Evolutionary conservation across 73 alveolate genomes (phyloP).

Genomic region (Paramecium octaurelia): DNA sequence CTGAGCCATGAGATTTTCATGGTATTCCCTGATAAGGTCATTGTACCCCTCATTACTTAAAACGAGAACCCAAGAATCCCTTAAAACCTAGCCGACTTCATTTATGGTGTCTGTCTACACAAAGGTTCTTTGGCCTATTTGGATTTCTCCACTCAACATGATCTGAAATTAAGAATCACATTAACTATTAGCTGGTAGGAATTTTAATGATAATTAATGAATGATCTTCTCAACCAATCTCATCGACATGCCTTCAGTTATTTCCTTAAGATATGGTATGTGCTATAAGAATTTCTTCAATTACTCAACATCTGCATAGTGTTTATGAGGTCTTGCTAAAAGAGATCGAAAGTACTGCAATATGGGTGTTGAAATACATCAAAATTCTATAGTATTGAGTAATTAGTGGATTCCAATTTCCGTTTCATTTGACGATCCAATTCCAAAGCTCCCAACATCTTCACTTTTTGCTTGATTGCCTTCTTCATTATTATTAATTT

Average conservation of each 20-base stretch:
- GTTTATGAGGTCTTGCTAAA: neutral
- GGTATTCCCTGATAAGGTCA: neutral
- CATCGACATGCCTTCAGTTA: neutral
- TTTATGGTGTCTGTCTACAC: neutral
- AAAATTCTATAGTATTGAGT: neutral
- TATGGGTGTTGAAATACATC: neutral
- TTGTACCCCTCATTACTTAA: neutral
- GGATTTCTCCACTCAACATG: neutral
- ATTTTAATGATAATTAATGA: neutral
- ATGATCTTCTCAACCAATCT: neutral
- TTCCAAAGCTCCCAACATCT: neutral
- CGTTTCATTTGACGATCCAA: neutral
- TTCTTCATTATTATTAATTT: neutral
- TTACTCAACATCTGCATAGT: neutral
- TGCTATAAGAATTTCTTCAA: neutral
- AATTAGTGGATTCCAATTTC: neutral
- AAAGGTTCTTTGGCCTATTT: neutral
- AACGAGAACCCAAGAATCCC: neutral
- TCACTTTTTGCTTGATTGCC: neutral
- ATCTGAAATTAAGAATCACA: neutral
- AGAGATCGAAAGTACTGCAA: constrained; percentile 2
- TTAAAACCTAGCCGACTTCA: neutral
- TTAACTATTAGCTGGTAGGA: neutral
- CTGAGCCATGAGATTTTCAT: neutral
- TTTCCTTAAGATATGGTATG: neutral